Conservation (phyloP, 441 rosid species). For the Jatropha multifida region DNA sequence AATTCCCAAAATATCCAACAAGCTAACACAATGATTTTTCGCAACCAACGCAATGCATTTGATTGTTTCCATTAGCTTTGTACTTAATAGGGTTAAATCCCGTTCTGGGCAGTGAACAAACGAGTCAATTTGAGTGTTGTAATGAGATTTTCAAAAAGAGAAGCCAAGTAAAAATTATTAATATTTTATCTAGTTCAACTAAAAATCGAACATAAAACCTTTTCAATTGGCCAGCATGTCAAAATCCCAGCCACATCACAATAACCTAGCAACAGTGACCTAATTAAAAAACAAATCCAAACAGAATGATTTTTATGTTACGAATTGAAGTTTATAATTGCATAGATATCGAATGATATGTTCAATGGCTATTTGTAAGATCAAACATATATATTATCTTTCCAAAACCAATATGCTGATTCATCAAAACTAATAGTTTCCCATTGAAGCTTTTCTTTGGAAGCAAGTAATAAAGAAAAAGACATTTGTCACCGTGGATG, state of each 20-base stretch:
- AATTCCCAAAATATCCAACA: background rate
- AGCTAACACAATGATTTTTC: background rate
- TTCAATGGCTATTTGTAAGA: background rate
- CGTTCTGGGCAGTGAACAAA: background rate
- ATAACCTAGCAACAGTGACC: background rate
- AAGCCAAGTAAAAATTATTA: too few species aligned
- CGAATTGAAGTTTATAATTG: background rate
- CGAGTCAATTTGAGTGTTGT: background rate
- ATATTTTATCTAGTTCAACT: too few species aligned
- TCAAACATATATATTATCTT: background rate
- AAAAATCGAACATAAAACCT: too few species aligned
- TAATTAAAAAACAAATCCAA: background rate
- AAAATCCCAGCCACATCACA: too few species aligned
- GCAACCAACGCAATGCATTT: background rate
- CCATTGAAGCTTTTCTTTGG: background rate
- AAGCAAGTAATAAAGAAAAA: background rate
- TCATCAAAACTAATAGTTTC: background rate
- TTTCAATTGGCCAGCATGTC: too few species aligned
- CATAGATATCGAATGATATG: background rate
- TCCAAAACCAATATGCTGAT: background rate
- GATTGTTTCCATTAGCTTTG: too few species aligned
- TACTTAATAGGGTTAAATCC: too few species aligned
- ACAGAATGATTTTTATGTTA: background rate
- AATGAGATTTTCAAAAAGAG: background rate
- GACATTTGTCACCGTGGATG: background rate